Conservation (phyloP, 805 yeast genomes). For the Wickerhamomyces chambardii region DNA sequence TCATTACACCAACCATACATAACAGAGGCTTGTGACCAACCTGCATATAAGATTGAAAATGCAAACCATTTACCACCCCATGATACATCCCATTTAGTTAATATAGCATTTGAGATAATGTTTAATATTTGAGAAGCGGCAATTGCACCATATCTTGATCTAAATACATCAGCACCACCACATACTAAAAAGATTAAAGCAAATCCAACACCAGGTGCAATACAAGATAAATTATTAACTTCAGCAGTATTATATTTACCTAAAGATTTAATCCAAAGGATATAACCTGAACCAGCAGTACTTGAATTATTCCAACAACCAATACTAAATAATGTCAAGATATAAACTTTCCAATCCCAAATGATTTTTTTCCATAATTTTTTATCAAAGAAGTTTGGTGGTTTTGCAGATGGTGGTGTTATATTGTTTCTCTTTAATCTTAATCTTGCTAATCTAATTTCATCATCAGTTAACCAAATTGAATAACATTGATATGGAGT, state of each 20-base stretch:
- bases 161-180: conserved; percentile 36
- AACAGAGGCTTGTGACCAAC: conserved; percentile 55
- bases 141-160: conserved; percentile 47
- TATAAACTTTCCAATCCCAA: conserved; percentile 46
- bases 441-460: conserved; percentile 39
- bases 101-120: conserved; percentile 38
- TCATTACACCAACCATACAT: conserved; percentile 52
- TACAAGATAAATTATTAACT: conserved; percentile 38
- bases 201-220: conserved; percentile 45
- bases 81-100: conserved; percentile 48
- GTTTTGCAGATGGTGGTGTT: conserved; percentile 15
- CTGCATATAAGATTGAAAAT: conserved; percentile 44
- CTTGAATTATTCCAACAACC: conserved; percentile 50
- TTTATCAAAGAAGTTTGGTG: conserved; percentile 27
- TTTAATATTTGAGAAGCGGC: conserved; percentile 43
- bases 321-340: conserved; percentile 39
- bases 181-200: conserved; percentile 2
- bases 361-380: conserved; percentile 43
- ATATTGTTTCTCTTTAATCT: conserved; percentile 28
- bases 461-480: conserved; percentile 43
- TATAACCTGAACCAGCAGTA: conserved; percentile 38
- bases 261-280: conserved; percentile 40
- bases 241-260: conserved; percentile 28
- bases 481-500: conserved; percentile 51
- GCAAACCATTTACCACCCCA: conserved; percentile 54